Percentiles rank a stretch among this genome's conserved stretches.
These are phyloP conservation scores for Aureobasidium sp. DNA, from an alignment of 2,329 filamentous ascomycete genomes.

Conservation along the genomic window DNA sequence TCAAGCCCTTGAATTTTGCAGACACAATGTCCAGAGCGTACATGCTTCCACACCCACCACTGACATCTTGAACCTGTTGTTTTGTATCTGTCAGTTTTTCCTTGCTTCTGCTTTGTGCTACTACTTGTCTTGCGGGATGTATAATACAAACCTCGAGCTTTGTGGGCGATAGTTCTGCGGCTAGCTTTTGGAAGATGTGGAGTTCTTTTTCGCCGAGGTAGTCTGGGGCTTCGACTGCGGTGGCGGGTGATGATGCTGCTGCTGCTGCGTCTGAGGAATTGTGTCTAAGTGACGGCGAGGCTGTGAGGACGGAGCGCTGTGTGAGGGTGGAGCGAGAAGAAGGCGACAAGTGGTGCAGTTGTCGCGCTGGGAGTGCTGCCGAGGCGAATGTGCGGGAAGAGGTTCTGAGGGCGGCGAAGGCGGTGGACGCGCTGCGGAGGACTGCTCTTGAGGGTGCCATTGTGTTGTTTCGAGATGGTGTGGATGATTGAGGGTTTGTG, in stretches of 20 bases:
- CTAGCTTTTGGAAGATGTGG: conserved; percentile 40
- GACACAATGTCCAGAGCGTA: conserved; percentile 74
- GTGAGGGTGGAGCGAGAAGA: not conserved
- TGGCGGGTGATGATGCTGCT: not conserved
- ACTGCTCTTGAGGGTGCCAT: conserved; percentile 8
- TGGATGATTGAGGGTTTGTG: not conserved
- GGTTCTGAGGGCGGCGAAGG: not conserved
- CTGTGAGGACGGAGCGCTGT: not conserved
- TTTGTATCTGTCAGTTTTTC: not conserved
- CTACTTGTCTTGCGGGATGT: no score
- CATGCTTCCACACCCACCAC: conserved; percentile 79
- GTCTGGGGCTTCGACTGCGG: conserved; percentile 33
- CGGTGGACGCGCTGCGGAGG: not conserved
- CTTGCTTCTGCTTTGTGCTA: not conserved
- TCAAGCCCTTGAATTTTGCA: conserved; percentile 59
- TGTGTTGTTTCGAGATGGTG: not conserved
- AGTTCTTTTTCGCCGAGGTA: conserved; percentile 40
- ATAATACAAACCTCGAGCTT: conserved; percentile 35
- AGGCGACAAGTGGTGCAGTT: not conserved
- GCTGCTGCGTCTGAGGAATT: conserved; percentile 2
- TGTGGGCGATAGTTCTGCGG: conserved; percentile 33
- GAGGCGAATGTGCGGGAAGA: not conserved
- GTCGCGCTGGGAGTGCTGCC: not conserved
- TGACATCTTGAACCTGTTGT: conserved; percentile 65
- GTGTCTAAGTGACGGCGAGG: not conserved